These are phyloP conservation scores for Parsonsia alboflavescens DNA, from an alignment of 257 asterid species.

Conservation along the genomic window DNA sequence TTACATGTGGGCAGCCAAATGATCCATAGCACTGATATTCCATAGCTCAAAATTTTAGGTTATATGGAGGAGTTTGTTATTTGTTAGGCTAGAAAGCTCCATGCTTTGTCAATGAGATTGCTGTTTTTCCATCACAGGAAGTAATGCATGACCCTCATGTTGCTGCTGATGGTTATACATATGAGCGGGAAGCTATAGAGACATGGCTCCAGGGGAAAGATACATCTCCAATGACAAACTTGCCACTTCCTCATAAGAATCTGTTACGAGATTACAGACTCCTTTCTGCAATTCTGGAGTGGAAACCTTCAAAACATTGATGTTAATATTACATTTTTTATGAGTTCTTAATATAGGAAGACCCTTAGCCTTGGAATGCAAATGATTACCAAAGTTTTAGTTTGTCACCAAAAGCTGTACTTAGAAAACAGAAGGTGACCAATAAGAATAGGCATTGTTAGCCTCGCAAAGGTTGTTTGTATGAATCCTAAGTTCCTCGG, in stretches of 20 bases:
- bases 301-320: conserved; percentile 48
- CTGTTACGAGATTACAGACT: conserved; percentile 63
- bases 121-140: conserved; percentile 37
- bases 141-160: conserved; percentile 84
- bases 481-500: too few species aligned
- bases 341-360: not conserved
- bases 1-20: not conserved
- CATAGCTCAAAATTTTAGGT: not conserved
- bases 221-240: conserved; percentile 59
- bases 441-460: not conserved
- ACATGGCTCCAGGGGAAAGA: conserved; percentile 53
- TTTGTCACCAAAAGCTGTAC: not conserved
- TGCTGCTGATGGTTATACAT: conserved; percentile 89
- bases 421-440: not conserved
- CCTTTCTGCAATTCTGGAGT: conserved; percentile 72
- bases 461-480: too few species aligned
- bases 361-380: not conserved
- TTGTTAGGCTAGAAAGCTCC: not conserved
- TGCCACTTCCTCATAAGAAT: conserved; percentile 51
- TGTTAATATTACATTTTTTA: not conserved
- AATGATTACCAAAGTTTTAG: not conserved
- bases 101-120: conserved; percentile 1
- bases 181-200: conserved; percentile 65
- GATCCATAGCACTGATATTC: not conserved
- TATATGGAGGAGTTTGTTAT: not conserved